Base-by-base conservation (phyloP, 1,284 basidiomycete genomes). In the Mycena sp. region DNA sequence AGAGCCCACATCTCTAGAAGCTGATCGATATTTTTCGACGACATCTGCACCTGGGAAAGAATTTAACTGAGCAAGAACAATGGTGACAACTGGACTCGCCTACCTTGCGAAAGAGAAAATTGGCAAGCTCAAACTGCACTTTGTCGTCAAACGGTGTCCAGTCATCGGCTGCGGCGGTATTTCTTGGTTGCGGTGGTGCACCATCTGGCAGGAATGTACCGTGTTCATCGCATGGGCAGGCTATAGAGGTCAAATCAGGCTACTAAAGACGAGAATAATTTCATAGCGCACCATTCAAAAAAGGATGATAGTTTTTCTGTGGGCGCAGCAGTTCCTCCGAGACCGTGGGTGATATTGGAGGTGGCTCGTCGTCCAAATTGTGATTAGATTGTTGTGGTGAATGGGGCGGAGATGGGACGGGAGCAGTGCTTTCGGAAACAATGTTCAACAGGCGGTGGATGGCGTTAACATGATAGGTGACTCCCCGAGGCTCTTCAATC, bases 31-130 rank as follows among this genome's bases (percentile, higher is more conserved):
- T 68, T 51, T 14, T 25, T 25, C 1, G 49, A 50, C 2, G 69
- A 69, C 63, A 69, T 69, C 44, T 70, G 56, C 1, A 60, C 61
- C 23, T 68, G 53, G 40, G 65, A 71, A 11, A 71, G 57, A 23
- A 68, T n/a, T n/a, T n/a, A n/a, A n/a, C n/a, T n/a, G n/a, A n/a
- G n/a, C n/a, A n/a, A n/a, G n/a, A n/a, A n/a, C n/a, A n/a, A n/a
- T n/a, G n/a, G n/a, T n/a, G n/a, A n/a, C n/a, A n/a, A n/a, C n/a
- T n/a, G n/a, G n/a, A n/a, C n/a, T n/a, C n/a, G n/a, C n/a, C n/a
- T n/a, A 62, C n/a, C n/a, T n/a, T n/a, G n/a, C n/a, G n/a, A n/a
- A n/a, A n/a, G n/a, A n/a, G n/a, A n/a, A n/a, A n/a, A 17, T 71
- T 64, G 16, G 63, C 66, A 3, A 58, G 14, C 1, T 50, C 56